Evolutionary conservation across 2,329 filamentous ascomycete genomes (phyloP).

Genomic region (Lojkania enalia): DNA sequence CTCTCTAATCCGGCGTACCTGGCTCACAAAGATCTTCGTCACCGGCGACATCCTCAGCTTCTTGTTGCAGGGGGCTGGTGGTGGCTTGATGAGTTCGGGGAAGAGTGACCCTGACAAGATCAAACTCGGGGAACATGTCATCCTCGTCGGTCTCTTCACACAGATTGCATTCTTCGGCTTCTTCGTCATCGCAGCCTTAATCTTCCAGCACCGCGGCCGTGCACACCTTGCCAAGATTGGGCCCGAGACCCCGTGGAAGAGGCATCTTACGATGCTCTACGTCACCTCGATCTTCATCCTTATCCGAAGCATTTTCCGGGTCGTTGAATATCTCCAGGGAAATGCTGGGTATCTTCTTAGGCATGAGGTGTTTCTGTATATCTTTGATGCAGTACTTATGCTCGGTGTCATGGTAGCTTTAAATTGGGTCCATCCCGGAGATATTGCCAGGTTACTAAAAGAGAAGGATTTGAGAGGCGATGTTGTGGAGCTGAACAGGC

Average conservation of each 20-base stretch:
- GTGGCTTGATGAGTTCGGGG: constrained; percentile 40
- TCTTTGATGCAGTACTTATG: constrained; percentile 53
- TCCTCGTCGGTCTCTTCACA: constrained; percentile 52
- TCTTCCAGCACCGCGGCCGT: constrained; percentile 17
- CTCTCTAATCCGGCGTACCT: constrained; percentile 43
- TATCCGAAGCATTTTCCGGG: constrained; percentile 52
- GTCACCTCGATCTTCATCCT: constrained; percentile 50
- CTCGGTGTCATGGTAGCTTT: constrained; percentile 46
- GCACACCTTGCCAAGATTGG: constrained; percentile 6
- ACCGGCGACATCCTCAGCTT: constrained; percentile 50
- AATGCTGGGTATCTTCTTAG: constrained; percentile 48
- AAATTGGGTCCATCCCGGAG: constrained; percentile 41
- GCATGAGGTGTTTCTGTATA: constrained; percentile 49
- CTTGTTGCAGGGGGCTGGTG: constrained; percentile 50
- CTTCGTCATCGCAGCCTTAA: constrained; percentile 41
- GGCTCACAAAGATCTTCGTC: constrained; percentile 53
- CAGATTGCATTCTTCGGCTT: constrained; percentile 54
- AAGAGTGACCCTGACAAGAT: constrained; percentile 15
- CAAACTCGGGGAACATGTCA: constrained; percentile 46
- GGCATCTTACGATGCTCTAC: constrained; percentile 50
- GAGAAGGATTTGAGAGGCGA: constrained; percentile 4
- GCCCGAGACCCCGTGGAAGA: constrained; percentile 23
- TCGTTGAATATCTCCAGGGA: constrained; percentile 53
- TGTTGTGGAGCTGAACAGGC: constrained; percentile 1
- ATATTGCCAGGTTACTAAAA: constrained; percentile 18